Evolutionary conservation across 1,284 basidiomycete species (phyloP).

Genomic region (Abortiporus biennis): DNA sequence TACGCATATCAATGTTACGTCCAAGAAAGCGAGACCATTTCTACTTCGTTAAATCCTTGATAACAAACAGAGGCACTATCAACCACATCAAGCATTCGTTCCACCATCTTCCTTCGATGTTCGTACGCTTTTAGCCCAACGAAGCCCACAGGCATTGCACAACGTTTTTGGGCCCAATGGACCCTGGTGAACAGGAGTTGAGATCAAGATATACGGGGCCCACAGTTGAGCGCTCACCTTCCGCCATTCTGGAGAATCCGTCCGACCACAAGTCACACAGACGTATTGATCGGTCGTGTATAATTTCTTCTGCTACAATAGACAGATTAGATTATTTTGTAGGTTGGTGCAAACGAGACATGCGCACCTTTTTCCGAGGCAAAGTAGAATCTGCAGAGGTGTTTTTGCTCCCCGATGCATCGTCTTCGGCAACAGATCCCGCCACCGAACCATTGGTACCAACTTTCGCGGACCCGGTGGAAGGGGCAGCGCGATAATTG

Average conservation of each 20-base stretch:
- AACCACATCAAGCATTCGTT: too few species aligned
- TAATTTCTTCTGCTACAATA: conserved; percentile 41
- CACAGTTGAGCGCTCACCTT: conserved; percentile 43
- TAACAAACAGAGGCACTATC: too few species aligned
- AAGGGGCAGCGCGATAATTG: conserved; percentile 1
- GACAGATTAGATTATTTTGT: too few species aligned
- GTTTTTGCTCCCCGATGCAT: conserved; percentile 3
- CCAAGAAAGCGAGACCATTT: too few species aligned
- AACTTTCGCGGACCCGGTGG: background rate
- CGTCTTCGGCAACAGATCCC: conserved; percentile 10
- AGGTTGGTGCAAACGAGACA: too few species aligned
- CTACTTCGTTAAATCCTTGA: too few species aligned
- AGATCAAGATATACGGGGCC: conserved; percentile 10
- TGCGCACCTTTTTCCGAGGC: conserved; percentile 39
- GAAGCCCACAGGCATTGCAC: conserved; percentile 82
- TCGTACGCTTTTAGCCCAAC: conserved; percentile 64
- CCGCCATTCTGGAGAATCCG: conserved; percentile 80
- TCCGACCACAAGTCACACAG: conserved; percentile 73
- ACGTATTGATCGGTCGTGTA: conserved; percentile 59
- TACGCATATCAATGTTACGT: too few species aligned
- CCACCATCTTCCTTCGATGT: background rate
- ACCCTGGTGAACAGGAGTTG: conserved; percentile 40
- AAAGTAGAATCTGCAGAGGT: background rate
- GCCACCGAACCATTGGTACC: background rate
- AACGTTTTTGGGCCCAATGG: conserved; percentile 81